Evolutionary conservation across 2,329 filamentous ascomycete genomes (phyloP).

Genomic region (Talaromyces albobiverticillius): DNA sequence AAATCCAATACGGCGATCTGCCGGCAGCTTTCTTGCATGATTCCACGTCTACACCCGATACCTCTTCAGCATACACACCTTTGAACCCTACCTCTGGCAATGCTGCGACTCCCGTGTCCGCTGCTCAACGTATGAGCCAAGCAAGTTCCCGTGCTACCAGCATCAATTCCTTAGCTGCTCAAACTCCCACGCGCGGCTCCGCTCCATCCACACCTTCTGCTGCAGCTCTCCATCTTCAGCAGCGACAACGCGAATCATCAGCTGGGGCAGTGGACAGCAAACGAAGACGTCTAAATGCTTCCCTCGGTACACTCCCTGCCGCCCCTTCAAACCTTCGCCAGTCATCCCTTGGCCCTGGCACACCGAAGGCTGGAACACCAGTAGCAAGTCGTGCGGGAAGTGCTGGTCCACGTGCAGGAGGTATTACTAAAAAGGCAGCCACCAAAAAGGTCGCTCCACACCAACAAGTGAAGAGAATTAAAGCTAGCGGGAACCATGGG

Average conservation of each 20-base stretch:
- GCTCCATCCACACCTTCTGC: slow-evolving; percentile 45
- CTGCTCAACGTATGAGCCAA: slow-evolving; percentile 49
- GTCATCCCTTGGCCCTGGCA: slow-evolving; percentile 61
- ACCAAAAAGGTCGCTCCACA: slow-evolving; percentile 57
- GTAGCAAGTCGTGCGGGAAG: slow-evolving; percentile 56
- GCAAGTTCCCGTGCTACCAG: slow-evolving; percentile 24
- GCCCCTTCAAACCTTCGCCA: slow-evolving; percentile 57
- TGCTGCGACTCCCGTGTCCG: slow-evolving; percentile 51
- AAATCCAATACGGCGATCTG: slow-evolving; percentile 41
- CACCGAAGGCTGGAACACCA: slow-evolving; percentile 58
- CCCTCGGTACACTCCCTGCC: slow-evolving; percentile 52
- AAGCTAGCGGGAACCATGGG: slow-evolving; percentile 29
- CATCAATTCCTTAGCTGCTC: slow-evolving; percentile 41
- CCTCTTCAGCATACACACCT: slow-evolving; percentile 46
- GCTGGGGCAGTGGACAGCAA: slow-evolving; percentile 55
- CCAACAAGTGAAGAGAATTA: slow-evolving; percentile 45
- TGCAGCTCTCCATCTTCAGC: slow-evolving; percentile 38
- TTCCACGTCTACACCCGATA: slow-evolving; percentile 27
- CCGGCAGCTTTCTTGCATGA: slow-evolving; percentile 52
- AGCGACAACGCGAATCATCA: slow-evolving; percentile 55
- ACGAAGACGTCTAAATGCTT: slow-evolving; percentile 56
- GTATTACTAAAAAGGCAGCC: slow-evolving; percentile 42
- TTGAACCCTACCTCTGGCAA: slow-evolving; percentile 57
- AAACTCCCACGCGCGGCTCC: slow-evolving; percentile 38
- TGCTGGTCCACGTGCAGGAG: slow-evolving; percentile 50